A percentile compares a stretch with the other conserved stretches of the same genome.
These are phyloP conservation scores for Tarenaya hassleriana DNA, from an alignment of 345 rosid genomes.

Conservation along the genomic window DNA sequence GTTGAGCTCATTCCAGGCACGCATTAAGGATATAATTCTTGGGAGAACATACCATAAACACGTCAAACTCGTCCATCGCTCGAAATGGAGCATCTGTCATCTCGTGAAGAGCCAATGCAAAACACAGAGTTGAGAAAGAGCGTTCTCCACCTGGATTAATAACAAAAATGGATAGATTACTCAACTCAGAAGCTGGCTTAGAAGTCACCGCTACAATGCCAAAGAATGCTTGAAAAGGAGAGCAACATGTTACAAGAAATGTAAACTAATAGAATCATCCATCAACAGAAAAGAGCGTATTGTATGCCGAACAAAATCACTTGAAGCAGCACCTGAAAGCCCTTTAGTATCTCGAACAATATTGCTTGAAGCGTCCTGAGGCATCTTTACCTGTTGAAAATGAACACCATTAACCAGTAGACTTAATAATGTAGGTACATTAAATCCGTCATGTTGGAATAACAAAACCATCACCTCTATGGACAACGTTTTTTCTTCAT, in stretches of 20 bases:
- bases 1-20: no score
- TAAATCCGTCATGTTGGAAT: slow-evolving; percentile 1
- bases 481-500: slow-evolving; percentile 63
- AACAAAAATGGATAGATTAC: background rate
- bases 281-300: no score
- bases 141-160: slow-evolving; percentile 79
- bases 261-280: no score
- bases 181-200: slow-evolving; percentile 7
- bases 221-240: background rate
- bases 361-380: slow-evolving; percentile 83
- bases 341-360: slow-evolving; percentile 83
- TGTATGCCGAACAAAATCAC: no score
- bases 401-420: slow-evolving; percentile 6
- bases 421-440: background rate
- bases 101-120: slow-evolving; percentile 84
- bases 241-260: no score
- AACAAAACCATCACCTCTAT: slow-evolving; percentile 55
- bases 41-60: slow-evolving; percentile 68
- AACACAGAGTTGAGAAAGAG: slow-evolving; percentile 91
- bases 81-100: slow-evolving; percentile 95
- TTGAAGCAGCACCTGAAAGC: slow-evolving; percentile 71
- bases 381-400: slow-evolving; percentile 79
- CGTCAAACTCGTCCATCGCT: slow-evolving; percentile 99
- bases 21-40: background rate
- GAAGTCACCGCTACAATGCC: background rate